Evolutionary conservation across 148 eudicot genomes (phyloP).

Genomic region (Talinum fruticosum): DNA sequence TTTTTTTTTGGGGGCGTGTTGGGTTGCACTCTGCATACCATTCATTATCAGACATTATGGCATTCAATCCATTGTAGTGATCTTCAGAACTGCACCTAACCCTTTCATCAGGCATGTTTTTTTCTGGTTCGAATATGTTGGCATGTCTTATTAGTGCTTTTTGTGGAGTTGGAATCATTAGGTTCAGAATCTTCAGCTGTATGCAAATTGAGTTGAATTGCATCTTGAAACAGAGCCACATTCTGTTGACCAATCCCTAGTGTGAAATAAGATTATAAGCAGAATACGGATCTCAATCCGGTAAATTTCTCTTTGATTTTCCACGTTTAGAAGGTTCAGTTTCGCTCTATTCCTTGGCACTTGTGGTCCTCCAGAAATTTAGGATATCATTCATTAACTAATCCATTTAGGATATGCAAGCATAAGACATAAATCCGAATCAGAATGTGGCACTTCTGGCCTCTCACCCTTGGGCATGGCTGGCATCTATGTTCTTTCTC

Average conservation of each 20-base stretch:
- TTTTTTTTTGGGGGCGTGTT: no score
- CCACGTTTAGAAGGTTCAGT: background rate
- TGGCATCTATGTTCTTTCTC: no score
- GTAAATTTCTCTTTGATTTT: background rate
- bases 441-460: no score
- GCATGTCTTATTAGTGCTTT: background rate
- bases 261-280: background rate
- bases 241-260: background rate
- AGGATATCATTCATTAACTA: background rate
- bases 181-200: background rate
- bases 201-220: background rate
- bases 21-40: background rate
- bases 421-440: no score
- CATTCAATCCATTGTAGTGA: background rate
- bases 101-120: background rate
- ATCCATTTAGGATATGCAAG: background rate
- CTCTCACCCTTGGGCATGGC: no score
- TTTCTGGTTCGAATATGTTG: background rate
- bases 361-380: background rate
- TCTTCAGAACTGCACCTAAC: background rate
- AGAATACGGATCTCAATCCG: background rate
- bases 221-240: background rate
- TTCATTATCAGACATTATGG: background rate
- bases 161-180: background rate
- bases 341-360: background rate